These are phyloP conservation scores for Penicillium egyptiacum DNA, from an alignment of 495 filamentous ascomycete species.

Conservation along the genomic window DNA sequence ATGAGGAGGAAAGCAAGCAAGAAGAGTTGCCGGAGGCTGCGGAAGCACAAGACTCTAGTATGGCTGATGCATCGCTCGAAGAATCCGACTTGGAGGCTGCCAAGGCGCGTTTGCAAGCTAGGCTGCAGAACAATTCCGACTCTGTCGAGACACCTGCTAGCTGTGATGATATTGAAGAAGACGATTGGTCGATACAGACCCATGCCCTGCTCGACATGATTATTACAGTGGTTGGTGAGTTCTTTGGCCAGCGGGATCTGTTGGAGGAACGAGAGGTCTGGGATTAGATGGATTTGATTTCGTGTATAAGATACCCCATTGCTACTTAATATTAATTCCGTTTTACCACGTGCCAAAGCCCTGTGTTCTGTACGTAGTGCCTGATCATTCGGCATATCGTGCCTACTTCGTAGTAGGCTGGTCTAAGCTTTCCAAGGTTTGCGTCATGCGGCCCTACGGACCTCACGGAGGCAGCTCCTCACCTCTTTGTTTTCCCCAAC, in stretches of 20 bases:
- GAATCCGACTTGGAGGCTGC: constrained; percentile 52
- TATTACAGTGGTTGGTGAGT: constrained; percentile 82
- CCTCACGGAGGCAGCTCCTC: background rate
- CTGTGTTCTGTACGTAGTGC: constrained; percentile 4
- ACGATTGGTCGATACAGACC: constrained; percentile 28
- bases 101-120: constrained; percentile 57
- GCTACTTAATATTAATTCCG: constrained; percentile 2
- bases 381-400: constrained; percentile 2
- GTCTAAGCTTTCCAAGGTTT: constrained; percentile 12
- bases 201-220: constrained; percentile 81
- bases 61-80: constrained; percentile 26
- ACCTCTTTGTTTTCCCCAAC: constrained; percentile 5
- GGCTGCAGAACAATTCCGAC: constrained; percentile 32
- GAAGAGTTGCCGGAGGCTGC: constrained; percentile 1
- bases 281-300: constrained; percentile 17
- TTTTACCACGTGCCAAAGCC: constrained; percentile 1
- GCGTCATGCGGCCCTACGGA: constrained; percentile 16
- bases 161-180: constrained; percentile 11
- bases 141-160: constrained; percentile 6
- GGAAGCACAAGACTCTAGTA: constrained; percentile 23
- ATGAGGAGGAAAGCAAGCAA: constrained; percentile 19
- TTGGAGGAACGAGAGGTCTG: constrained; percentile 65
- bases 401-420: background rate
- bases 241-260: constrained; percentile 87
- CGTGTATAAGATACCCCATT: constrained; percentile 22